Base-by-base conservation (phyloP, 2,329 filamentous ascomycete species). In the Pseudovirgaria hyperparasitica region DNA sequence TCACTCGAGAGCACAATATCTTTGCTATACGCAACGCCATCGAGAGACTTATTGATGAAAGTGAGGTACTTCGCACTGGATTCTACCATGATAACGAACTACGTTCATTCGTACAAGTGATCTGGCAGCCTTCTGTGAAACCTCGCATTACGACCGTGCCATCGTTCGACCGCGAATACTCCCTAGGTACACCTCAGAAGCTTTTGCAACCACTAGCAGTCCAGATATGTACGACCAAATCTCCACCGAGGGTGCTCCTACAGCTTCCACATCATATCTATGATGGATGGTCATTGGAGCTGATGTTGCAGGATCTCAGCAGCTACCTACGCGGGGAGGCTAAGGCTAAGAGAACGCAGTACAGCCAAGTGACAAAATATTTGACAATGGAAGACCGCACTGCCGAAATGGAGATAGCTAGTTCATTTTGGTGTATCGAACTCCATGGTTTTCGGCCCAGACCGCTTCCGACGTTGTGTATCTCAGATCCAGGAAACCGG, bases 221-320 rank as follows among this genome's bases (percentile, higher is more conserved):
- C n/a, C 67, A 81, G 32, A 52, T 85, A 2, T 39, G 33, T 14
- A 26, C 33, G 10, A 26, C 17, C 9, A 39, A 9, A 25, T 37
- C 27, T 17, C 27, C 6, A 11, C 37, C 11, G 26, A 44, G 4
- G 30, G 36, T 25, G 17, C 39, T 57, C 4, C 48, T 82, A 23
- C 63, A 76, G 9, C 59, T 92, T 0, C 85, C 92, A 45, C 86
- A 94, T 52, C 74, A 82, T 1, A 49, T 92, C 1, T 94, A 92
- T 44, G 86, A 94, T 50, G 86, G 85, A n/a, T 94, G 86, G 86
- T 86, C 84, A 0, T 67, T 85, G 44, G 79, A 93, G 27, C 59
- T 87, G 16, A 52, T 92, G 0, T 45, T 82, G 9, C 57, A 65
- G 15, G 82, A 93, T 46, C 55, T 92, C 4, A 60, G 67, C 4